Base-by-base conservation (phyloP, 169 alveolate genomes). In the Plasmodium knowlesi region DNA sequence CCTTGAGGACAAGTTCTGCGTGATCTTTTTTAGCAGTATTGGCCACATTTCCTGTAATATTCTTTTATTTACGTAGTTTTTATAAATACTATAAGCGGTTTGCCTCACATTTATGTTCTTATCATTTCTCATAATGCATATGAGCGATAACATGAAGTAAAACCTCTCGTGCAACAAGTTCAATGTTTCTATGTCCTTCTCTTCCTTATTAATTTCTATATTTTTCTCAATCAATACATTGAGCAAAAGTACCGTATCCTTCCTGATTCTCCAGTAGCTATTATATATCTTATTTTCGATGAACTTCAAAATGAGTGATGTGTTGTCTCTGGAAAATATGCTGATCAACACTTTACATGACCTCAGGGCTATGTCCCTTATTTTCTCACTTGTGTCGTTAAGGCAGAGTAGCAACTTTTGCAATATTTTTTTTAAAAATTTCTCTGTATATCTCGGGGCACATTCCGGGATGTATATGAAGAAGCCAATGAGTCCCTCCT, bases 21-120 rank as follows among this genome's bases (percentile, higher is more conserved):
- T 91, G 19, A 91, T 81, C 74, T 91, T 91, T 67, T 91, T 91
- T 46, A 82, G 57, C 83, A 91, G 76, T 39, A 91, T 82, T 0
- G 95, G 92, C 83, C 91, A 91, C 91, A 91, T 91, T 46, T 91
- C 95, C 76, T 91, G 91, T 70, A 91, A 71, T 81, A 91, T 46
- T 81, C 84, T 91, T 57, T 82, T 91, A 50, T 82, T 91, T 16
- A 91, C 92, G 74, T 28, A 91, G 53, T 74, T 91, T 30, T 91
- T 91, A 32, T 91, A 91, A 43, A 91, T 82, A 71, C 57, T 82
- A 82, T 81, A 82, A 0, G 95, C 72, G n/a, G 85, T 82, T 71
- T 91, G 95, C 74, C 79, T 91, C 32, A 91, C 95, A 91, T 91
- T 91, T 22, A 82, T 14, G 71, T 91, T 82, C 78, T 61, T 91